Evolutionary conservation across 208 protist genomes (phyloP).

Genomic region (Crithidia brevicula): DNA sequence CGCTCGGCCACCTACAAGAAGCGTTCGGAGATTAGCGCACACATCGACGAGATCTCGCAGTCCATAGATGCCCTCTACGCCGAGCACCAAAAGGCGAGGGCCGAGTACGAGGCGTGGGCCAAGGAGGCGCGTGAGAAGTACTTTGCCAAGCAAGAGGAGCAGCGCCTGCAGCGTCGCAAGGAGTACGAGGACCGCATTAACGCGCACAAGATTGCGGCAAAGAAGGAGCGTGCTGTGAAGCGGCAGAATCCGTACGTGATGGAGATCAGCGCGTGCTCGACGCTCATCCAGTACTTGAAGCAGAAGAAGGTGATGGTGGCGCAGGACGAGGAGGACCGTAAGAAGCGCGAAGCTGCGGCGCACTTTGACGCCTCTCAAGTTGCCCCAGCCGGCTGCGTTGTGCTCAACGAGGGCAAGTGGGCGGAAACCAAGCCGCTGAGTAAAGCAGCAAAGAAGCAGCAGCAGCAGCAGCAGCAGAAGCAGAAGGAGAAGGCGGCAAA

Average conservation of each 20-base stretch:
- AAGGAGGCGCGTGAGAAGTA: conserved; percentile 67
- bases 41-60: conserved; percentile 48
- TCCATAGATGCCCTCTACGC: conserved; percentile 55
- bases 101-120: conserved; percentile 69
- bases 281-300: conserved; percentile 63
- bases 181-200: conserved; percentile 57
- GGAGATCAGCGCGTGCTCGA: conserved; percentile 64
- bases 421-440: conserved; percentile 20
- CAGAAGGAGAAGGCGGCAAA: conserved; percentile 16
- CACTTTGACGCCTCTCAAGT: conserved; percentile 66
- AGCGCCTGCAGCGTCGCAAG: conserved; percentile 57
- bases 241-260: conserved; percentile 68
- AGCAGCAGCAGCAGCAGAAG: conserved; percentile 33
- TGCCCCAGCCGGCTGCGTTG: conserved; percentile 61
- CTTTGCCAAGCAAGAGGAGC: conserved; percentile 57
- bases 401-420: conserved; percentile 79
- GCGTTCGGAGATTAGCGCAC: conserved; percentile 46
- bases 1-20: conserved; percentile 63
- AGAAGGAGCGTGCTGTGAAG: conserved; percentile 48
- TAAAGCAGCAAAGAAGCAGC: conserved; percentile 43
- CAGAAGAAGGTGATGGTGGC: conserved; percentile 71
- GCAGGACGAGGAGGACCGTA: conserved; percentile 62
- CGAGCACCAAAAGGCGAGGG: conserved; percentile 41
- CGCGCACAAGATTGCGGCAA: conserved; percentile 59
- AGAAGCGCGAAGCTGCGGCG: conserved; percentile 49